phyloP scores from a whole-genome alignment of 2,329 filamentous ascomycete species.

The Ceratocystis eucalypticola region DNA sequence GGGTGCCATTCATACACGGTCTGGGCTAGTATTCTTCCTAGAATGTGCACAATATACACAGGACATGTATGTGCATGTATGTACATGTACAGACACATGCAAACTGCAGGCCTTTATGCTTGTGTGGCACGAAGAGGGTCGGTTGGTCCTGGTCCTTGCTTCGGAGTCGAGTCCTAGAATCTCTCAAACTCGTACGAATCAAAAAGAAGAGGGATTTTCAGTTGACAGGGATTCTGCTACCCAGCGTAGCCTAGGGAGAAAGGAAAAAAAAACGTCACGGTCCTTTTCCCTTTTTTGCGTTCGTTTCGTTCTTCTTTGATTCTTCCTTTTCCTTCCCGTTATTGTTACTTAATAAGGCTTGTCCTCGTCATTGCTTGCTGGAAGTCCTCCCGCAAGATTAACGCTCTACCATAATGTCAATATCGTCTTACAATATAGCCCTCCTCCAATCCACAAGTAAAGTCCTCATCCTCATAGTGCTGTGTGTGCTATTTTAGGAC shows the following conservation, averaged over 20 bases:
- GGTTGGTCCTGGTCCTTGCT: neutral
- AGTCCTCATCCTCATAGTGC: neutral
- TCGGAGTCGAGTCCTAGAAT: neutral
- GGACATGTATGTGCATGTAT: neutral
- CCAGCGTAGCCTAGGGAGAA: neutral
- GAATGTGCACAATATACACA: too few species aligned
- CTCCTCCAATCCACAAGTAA: neutral
- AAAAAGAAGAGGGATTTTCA: constrained; percentile 1
- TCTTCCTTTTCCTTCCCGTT: constrained; percentile 2
- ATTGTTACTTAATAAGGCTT: neutral
- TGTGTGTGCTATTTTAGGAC: neutral
- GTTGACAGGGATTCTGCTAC: neutral
- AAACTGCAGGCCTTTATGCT: neutral
- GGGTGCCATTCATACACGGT: neutral
- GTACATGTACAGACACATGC: neutral
- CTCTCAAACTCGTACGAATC: constrained; percentile 1
- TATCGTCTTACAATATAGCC: too few species aligned
- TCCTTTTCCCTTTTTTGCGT: neutral
- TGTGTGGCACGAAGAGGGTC: constrained; percentile 1
- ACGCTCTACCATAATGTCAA: neutral
- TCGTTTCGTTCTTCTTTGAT: neutral
- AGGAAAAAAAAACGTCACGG: neutral
- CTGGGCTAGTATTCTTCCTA: neutral
- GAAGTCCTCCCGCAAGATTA: neutral
- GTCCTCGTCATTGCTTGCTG: too few species aligned